Evolutionary conservation across 192 early-diverging fungal genomes (phyloP), one percentile per base, ranked within the genome.

Genomic region (Coemansia sp.): DNA sequence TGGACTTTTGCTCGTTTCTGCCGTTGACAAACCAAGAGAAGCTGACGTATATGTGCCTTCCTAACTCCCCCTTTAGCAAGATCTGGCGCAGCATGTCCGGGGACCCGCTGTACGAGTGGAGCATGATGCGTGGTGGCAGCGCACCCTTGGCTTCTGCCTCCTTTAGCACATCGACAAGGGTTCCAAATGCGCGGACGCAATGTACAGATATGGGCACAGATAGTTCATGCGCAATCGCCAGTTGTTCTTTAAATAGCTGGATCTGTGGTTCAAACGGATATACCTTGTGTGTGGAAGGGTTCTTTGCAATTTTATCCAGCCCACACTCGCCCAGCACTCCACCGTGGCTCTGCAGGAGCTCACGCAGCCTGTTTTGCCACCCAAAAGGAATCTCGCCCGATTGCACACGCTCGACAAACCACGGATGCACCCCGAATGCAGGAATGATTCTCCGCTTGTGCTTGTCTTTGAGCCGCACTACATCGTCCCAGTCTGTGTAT

Each of bases 21-120:
- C 84, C 88, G 62, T 94, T 94, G 71, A 98, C 91, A 57, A 86
- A 73, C 33, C 81, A 67, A 9, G 92, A 94, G 81, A 95, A 94
- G 20, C 88, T 89, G 63, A 94, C 89, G 60, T 90, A 98, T 2
- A 93, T 77, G 73, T 85, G 73, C 57, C 66, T 72, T 52, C 59
- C 72, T 43, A 69, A 58, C 59, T 74, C 58, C 43, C 77, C 82
- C 18, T 34, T 64, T 18, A 77, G 46, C 34, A 83, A 68, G 2
- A 77, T 49, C 61, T 83, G 81, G 60, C 48, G 44, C 18, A 92
- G 66, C 72, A 90, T 89, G 52, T 96, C 92, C 24, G 85, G 64
- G 24, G 91, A 92, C 23, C 93, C 94, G 8, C 89, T 89, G 68
- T 87, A 98, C 18, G 94, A 95, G 67, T 98, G 95, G 59, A 94